Evolutionary conservation across 1,284 basidiomycete species (phyloP), one percentile per base, ranked within the genome.

Genomic region (Cutaneotrichosporon sp.): DNA sequence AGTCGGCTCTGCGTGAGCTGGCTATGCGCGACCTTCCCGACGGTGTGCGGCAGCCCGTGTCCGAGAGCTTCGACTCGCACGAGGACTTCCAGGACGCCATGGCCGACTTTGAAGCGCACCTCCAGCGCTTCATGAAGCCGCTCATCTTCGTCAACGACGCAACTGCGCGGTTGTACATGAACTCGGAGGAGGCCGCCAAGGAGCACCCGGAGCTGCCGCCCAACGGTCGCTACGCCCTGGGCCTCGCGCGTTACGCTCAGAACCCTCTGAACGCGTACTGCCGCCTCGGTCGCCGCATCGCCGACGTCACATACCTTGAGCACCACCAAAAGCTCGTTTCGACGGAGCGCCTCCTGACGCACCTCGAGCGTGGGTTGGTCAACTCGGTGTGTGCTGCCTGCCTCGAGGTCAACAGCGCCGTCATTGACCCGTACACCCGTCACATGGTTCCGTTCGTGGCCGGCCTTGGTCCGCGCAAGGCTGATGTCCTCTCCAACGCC

Each of bases 391-490:
- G 95, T 80, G 88, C 87, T 70, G 89, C 94, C 65, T 97, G 97
- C 25, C 92, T 99, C 49, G 95, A 98, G 75, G 90, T 99, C 81
- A 98, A 99, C 76, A 88, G 88, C 31, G 91, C 92, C 33, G 87
- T 93, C 29, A 87, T 87, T 2, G 91, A 97, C 77, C 75, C 87
- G 1, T 98, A 98, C 77, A 91, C 95, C 71, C 89, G 91, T 68
- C 84, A 89, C 54, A 85, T 98, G 57, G 83, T 99, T 13, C 93
- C 90, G 0, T 97, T 91, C 73, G 87, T 99, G 34, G 89, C 93
- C 68, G 97, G 97, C 38, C 84, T 99, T 52, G 97, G 97, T 8
- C 95, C 94, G 16, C 87, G 97, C 62, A 99, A 99, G 79, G 92
- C 95, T 11, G 88, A 93, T 68, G 86, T 86, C 11, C 79, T 99